Conservation (phyloP, 495 filamentous ascomycete genomes). For the Cercophora sp. region DNA sequence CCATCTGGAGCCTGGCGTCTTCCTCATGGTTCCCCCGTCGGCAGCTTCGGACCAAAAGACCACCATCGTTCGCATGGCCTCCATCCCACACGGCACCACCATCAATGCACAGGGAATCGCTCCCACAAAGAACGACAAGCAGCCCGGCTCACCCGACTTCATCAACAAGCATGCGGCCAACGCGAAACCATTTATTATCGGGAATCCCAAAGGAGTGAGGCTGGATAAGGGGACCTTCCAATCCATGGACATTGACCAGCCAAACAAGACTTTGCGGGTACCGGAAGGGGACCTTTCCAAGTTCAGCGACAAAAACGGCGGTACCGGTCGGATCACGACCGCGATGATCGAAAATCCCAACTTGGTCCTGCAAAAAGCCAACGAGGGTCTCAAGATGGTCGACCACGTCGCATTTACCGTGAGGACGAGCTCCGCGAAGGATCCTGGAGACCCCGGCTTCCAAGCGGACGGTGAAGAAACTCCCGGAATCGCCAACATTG, state of each 20-base stretch:
- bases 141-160: neutral
- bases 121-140: neutral
- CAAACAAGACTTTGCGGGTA: neutral
- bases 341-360: slow-evolving; percentile 1
- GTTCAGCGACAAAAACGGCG: neutral
- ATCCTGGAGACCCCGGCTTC: neutral
- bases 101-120: slow-evolving; percentile 1
- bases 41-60: neutral
- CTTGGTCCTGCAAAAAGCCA: neutral
- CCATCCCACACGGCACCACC: slow-evolving; percentile 2
- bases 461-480: neutral
- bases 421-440: neutral
- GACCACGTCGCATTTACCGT: neutral
- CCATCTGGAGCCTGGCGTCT: slow-evolving; percentile 4
- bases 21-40: neutral
- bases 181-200: neutral
- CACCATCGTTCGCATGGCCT: neutral
- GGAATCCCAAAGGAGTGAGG: too few species aligned
- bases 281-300: neutral
- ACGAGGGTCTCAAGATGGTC: neutral
- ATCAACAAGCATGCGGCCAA: neutral
- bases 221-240: neutral
- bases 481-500: neutral
- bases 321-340: slow-evolving; percentile 1
- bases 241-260: neutral